A percentile compares a stretch with the other conserved stretches of the same genome.
phyloP scores from a whole-genome alignment of 2,329 filamentous ascomycete genomes.

The Aspergillus sp. region DNA sequence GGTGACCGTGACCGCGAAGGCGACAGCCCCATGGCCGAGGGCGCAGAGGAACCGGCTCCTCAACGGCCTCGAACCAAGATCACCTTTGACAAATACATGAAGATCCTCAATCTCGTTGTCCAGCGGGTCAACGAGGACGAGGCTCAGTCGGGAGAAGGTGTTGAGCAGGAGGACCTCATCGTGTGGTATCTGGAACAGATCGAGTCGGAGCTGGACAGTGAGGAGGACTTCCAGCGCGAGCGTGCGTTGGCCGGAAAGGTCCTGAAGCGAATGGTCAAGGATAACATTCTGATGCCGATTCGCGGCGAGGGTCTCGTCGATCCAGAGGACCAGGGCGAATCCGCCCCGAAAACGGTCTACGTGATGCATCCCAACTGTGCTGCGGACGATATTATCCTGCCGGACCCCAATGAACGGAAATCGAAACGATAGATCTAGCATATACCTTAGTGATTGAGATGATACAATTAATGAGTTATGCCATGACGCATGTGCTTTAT shows the following conservation, averaged over 20 bases:
- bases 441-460: slow-evolving; percentile 1
- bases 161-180: slow-evolving; percentile 76
- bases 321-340: slow-evolving; percentile 53
- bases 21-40: slow-evolving; percentile 54
- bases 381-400: slow-evolving; percentile 56
- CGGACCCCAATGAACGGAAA: slow-evolving; percentile 9
- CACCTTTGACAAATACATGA: slow-evolving; percentile 91
- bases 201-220: slow-evolving; percentile 74
- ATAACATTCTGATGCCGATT: slow-evolving; percentile 59
- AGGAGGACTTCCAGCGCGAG: slow-evolving; percentile 79
- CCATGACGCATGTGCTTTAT: not conserved
- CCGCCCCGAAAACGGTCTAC: slow-evolving; percentile 62
- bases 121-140: slow-evolving; percentile 83
- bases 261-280: slow-evolving; percentile 91
- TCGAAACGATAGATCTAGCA: slow-evolving; percentile 13
- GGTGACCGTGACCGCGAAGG: slow-evolving; percentile 47
- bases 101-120: slow-evolving; percentile 83
- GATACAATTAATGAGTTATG: not conserved
- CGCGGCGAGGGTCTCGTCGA: slow-evolving; percentile 87
- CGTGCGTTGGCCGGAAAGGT: slow-evolving; percentile 75
- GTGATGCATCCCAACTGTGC: slow-evolving; percentile 93
- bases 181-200: slow-evolving; percentile 91
- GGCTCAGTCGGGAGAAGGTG: slow-evolving; percentile 69
- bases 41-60: slow-evolving; percentile 43
- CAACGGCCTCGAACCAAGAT: slow-evolving; percentile 67